Conservation (phyloP, 805 yeast genomes). For the Starmera amethionina region DNA sequence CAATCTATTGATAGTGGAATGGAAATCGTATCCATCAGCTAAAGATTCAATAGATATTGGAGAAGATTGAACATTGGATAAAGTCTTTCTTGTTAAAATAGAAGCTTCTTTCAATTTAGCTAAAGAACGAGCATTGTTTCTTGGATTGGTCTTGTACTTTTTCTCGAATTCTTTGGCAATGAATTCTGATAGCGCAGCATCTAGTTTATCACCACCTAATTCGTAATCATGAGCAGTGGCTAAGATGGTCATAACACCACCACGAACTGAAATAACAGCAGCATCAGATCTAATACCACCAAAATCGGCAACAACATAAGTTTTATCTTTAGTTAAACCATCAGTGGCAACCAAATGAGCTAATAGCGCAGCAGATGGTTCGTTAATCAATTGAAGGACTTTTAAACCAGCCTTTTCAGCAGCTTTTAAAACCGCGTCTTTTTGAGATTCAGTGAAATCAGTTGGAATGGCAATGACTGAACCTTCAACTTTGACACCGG, state of each 20-base stretch:
- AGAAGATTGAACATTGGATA: slow-evolving; percentile 80
- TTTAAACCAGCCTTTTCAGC: slow-evolving; percentile 66
- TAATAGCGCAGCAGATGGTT: slow-evolving; percentile 85
- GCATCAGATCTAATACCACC: slow-evolving; percentile 96
- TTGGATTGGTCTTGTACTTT: slow-evolving; percentile 74
- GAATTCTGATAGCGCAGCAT: slow-evolving; percentile 66
- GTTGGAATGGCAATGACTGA: slow-evolving; percentile 89
- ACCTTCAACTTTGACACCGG: slow-evolving; percentile 72
- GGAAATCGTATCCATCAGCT: slow-evolving; percentile 91
- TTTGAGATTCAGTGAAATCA: slow-evolving; percentile 69
- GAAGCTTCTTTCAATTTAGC: slow-evolving; percentile 85
- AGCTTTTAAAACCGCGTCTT: slow-evolving; percentile 47
- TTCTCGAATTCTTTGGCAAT: slow-evolving; percentile 93
- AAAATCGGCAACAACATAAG: slow-evolving; percentile 88
- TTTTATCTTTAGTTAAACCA: slow-evolving; percentile 44
- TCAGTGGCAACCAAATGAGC: slow-evolving; percentile 51
- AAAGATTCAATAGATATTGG: slow-evolving; percentile 91
- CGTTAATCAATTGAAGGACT: slow-evolving; percentile 81
- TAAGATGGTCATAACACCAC: slow-evolving; percentile 84
- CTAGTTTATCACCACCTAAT: slow-evolving; percentile 85
- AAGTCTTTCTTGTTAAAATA: slow-evolving; percentile 78
- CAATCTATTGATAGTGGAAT: slow-evolving; percentile 86
- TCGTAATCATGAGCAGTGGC: slow-evolving; percentile 75
- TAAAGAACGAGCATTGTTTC: slow-evolving; percentile 68
- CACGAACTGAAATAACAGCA: slow-evolving; percentile 86